Percentiles rank a stretch among this genome's conserved stretches.
Conservation (phyloP, 2,329 filamentous ascomycete species). For the Ceratocystis ficicola region DNA sequence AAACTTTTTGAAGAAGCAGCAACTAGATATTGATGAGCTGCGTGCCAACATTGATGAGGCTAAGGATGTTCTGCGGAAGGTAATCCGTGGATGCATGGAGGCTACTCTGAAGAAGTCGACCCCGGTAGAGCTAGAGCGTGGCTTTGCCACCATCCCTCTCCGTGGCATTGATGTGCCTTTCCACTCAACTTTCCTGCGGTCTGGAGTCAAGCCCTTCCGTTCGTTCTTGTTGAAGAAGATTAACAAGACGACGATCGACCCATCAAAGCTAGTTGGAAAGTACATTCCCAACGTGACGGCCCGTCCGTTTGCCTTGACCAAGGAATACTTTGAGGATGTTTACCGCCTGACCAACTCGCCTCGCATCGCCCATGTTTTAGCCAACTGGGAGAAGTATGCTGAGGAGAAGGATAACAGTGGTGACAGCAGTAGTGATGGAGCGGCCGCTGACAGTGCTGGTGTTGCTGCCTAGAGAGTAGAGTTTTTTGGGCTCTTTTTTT, state of each 20-base stretch:
- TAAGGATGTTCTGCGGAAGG: conserved; percentile 77
- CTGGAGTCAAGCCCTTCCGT: conserved; percentile 97
- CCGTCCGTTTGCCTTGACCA: conserved; percentile 85
- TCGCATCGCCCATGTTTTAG: conserved; percentile 65
- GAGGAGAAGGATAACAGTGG: conserved; percentile 37
- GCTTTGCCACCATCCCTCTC: conserved; percentile 92
- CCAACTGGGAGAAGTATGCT: conserved; percentile 69
- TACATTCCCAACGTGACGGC: conserved; percentile 99
- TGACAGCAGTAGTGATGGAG: conserved; percentile 8
- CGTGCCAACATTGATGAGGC: conserved; percentile 85
- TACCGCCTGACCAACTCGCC: conserved; percentile 81
- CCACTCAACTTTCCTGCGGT: conserved; percentile 96
- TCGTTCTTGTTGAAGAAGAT: conserved; percentile 99
- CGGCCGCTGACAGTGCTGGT: conserved; percentile 10
- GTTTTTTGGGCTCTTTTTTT: neutral
- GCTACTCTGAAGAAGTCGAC: conserved; percentile 79
- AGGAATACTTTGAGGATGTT: conserved; percentile 99
- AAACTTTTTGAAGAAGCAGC: conserved; percentile 93
- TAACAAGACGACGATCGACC: conserved; percentile 97
- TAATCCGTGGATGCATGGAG: conserved; percentile 79
- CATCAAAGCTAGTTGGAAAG: conserved; percentile 90
- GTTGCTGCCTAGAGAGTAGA: conserved; percentile 18
- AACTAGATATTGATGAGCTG: conserved; percentile 91
- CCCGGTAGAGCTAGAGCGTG: conserved; percentile 81
- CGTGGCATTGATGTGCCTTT: conserved; percentile 97